Conservation (phyloP, 306 rosid genomes). For the apple (Malus domestica) region DNA sequence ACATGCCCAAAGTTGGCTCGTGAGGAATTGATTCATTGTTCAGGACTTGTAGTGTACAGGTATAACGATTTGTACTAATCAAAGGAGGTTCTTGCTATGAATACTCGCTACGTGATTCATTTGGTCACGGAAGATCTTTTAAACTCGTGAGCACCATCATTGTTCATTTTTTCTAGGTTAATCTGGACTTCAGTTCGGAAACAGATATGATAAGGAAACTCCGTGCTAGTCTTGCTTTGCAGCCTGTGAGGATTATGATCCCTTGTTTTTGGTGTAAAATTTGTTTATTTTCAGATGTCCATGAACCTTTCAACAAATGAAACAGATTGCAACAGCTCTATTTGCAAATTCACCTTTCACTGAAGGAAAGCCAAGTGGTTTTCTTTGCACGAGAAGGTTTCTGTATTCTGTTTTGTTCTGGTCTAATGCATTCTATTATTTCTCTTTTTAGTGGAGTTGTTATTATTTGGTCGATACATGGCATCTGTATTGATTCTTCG, state of each 20-base stretch:
- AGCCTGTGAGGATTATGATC: constrained; percentile 63
- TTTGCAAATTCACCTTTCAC: constrained; percentile 95
- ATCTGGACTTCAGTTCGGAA: constrained; percentile 92
- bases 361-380: constrained; percentile 92
- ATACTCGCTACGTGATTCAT: background rate
- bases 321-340: constrained; percentile 96
- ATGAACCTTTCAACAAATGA: constrained; percentile 22
- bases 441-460: constrained; percentile 7
- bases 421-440: background rate
- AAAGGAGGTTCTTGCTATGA: background rate
- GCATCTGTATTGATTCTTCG: constrained; percentile 15
- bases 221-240: constrained; percentile 91
- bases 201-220: constrained; percentile 89
- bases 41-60: constrained; percentile 98
- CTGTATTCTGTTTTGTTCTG: constrained; percentile 4
- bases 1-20: constrained; percentile 96
- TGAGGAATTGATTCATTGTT: constrained; percentile 98
- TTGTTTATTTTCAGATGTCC: constrained; percentile 8
- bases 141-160: background rate
- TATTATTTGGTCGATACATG: background rate
- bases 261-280: constrained; percentile 5
- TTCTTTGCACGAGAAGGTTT: constrained; percentile 87
- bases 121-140: constrained; percentile 16
- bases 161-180: constrained; percentile 47
- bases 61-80: constrained; percentile 21